A percentile compares a stretch with the other conserved stretches of the same genome.
Conservation (phyloP, 225 moss, liverwort and hornwort species). For the Bryum argenteum region DNA sequence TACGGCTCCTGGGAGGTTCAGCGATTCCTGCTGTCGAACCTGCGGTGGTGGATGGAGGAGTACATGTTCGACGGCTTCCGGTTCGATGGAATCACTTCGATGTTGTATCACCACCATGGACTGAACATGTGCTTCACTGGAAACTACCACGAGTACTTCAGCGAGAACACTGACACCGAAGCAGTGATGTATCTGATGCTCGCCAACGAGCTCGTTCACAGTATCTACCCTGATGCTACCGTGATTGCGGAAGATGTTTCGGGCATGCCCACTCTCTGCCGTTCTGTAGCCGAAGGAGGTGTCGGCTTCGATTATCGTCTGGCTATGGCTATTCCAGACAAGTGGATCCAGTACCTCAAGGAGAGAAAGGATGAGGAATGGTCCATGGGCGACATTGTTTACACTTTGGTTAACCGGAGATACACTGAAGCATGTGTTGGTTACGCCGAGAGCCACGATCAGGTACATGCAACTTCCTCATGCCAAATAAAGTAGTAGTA, state of each 20-base stretch:
- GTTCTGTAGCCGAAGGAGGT: conserved; percentile 81
- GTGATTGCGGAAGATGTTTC: conserved; percentile 97
- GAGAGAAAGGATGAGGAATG: conserved; percentile 92
- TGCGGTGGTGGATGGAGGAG: conserved; percentile 94
- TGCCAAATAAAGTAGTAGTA: no score
- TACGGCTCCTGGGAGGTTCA: conserved; percentile 94
- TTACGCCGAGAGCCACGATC: conserved; percentile 96
- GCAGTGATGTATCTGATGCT: conserved; percentile 88
- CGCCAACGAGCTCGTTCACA: conserved; percentile 85
- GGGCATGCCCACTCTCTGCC: conserved; percentile 94
- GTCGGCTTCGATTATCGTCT: conserved; percentile 88
- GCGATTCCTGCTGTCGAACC: conserved; percentile 83
- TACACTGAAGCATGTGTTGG: conserved; percentile 84
- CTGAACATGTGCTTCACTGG: conserved; percentile 92
- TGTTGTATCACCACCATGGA: conserved; percentile 94
- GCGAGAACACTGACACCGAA: conserved; percentile 73
- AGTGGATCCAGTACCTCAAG: conserved; percentile 97
- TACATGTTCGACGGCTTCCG: conserved; percentile 92
- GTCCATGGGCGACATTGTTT: conserved; percentile 90
- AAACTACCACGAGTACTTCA: conserved; percentile 84
- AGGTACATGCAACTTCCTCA: conserved; percentile 20
- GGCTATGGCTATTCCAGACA: conserved; percentile 97
- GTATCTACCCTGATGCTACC: conserved; percentile 71
- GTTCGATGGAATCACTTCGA: conserved; percentile 90
- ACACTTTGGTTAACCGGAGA: conserved; percentile 80